Base-by-base conservation (phyloP, 2,329 filamentous ascomycete species). In the Curvularia sp. region DNA sequence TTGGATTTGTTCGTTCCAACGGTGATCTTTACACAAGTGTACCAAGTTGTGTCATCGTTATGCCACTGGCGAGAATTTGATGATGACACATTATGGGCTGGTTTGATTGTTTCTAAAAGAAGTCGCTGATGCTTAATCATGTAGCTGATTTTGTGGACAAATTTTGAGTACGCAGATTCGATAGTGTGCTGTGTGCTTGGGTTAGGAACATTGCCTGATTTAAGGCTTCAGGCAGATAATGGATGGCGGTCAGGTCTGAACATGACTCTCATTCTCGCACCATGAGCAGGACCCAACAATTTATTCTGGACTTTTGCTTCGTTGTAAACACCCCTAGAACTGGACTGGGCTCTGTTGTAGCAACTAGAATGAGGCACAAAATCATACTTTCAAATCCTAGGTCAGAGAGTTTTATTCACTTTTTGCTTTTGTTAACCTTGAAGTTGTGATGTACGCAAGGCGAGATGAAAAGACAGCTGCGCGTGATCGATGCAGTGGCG, bases 1-100 rank as follows among this genome's bases (percentile, higher is more conserved):
- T 69, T 70, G 1, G 69, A 72, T 47, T 68, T 69, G 10, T 64
- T 64, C 13, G 70, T 64, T 54, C 65, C 64, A n/a, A n/a, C 33
- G 5, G 33, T 3, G 33, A n/a, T n/a, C 12, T 35, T 1, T 13
- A 12, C 12, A 38, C 5, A 18, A 38, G 5, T 5, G 35, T 38
- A n/a, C 15, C n/a, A 7, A n/a, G n/a, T 3, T 15, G n/a, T 18
- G 18, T 15, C 33, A 15, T 35, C 13, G 15, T n/a, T 35, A 15
- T 35, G 12, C 9, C 33, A 35, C 15, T 3, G 33, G 33, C 5
- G 33, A n/a, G 4, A 12, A 15, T 35, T 31, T 31, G 26, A 7
- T 28, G 26, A 13, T 12, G 30, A 13, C 9, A 13, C 30, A 31
- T 2, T 10, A 12, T 31, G 30, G 2, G 30, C 30, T 31, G 30